phyloP scores from a whole-genome alignment of 306 rosid species.

The Cucumis melo region DNA sequence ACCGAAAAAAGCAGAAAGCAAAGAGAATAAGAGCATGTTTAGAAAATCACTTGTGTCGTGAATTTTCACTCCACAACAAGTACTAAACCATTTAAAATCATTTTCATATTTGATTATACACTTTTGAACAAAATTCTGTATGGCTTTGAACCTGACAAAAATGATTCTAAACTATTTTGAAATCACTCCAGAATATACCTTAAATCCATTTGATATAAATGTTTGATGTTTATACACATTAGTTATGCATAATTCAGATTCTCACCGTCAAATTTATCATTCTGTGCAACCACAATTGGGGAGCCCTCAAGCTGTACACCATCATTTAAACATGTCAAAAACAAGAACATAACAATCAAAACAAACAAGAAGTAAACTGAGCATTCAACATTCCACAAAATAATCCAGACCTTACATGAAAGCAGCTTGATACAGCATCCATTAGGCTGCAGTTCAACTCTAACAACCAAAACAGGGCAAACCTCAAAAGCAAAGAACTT shows the following conservation, averaged over 20 bases:
- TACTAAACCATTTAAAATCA: no score
- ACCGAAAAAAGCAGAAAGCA: background rate
- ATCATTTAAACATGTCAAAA: conserved; percentile 1
- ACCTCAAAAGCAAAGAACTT: conserved; percentile 81
- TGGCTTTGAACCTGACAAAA: no score
- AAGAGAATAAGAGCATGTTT: background rate
- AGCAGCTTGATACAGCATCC: conserved; percentile 84
- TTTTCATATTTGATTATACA: no score
- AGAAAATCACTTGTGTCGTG: no score
- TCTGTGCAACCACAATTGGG: conserved; percentile 71
- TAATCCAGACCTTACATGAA: conserved; percentile 74
- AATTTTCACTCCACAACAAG: no score
- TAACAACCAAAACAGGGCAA: conserved; percentile 80
- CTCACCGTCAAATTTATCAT: conserved; percentile 84
- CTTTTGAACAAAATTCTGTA: no score
- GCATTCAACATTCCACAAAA: background rate
- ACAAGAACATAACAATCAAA: conserved; percentile 5
- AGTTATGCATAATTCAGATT: background rate
- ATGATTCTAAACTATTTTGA: no score
- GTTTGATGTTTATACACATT: background rate
- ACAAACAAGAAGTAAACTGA: background rate
- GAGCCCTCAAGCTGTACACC: conserved; percentile 73
- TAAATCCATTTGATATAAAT: background rate
- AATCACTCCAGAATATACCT: background rate
- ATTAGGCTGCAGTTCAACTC: conserved; percentile 66